Evolutionary conservation across 345 rosid genomes (phyloP), one percentile per base, ranked within the genome.

Genomic region (Raphanus sativus): DNA sequence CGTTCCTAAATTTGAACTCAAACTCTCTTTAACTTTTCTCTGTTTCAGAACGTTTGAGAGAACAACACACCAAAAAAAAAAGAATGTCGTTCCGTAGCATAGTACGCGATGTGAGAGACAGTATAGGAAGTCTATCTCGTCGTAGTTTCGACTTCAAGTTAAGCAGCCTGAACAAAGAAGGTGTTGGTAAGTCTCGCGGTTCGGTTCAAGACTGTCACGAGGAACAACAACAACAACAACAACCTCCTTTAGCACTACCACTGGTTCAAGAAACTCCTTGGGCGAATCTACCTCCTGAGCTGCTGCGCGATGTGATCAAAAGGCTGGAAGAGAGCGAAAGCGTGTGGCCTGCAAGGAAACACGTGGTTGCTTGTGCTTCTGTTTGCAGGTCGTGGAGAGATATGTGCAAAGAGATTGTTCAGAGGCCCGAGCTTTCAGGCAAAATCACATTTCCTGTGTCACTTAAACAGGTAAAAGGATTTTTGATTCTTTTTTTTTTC

Each of bases 331-430:
- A 87, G 21, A 91, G 97, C 26, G 98, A 91, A 84, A 82, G 87
- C 40, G 82, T 72, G 0, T 94, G 98, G 98, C 98, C 98, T 81
- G 84, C 89, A 71, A 91, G 97, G 32, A 89, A 80, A 85, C 81
- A 94, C 80, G 98, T 94, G 25, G 94, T 94, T 60, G 95, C 97
- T 29, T 94, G 98, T 83, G 97, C 98, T 80, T 93, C 90, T 0
- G 98, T 94, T 13, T 94, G 98, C 79, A 86, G 89, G 69, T 85
- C 96, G 7, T 94, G 98, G 98, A 89, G 97, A 80, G 94, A 87
- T 69, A 91, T 94, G 96, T 94, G 98, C 69, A 86, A 85, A 85
- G 98, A 91, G 81, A 89, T 94, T 61, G 98, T 94, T 26, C 81
- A 68, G 62, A 87, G 84, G 72, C 97, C 97, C 0, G 97, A 94